Evolutionary conservation across 2,329 filamentous ascomycete genomes (phyloP).

Genomic region (Fusarium virguliforme): DNA sequence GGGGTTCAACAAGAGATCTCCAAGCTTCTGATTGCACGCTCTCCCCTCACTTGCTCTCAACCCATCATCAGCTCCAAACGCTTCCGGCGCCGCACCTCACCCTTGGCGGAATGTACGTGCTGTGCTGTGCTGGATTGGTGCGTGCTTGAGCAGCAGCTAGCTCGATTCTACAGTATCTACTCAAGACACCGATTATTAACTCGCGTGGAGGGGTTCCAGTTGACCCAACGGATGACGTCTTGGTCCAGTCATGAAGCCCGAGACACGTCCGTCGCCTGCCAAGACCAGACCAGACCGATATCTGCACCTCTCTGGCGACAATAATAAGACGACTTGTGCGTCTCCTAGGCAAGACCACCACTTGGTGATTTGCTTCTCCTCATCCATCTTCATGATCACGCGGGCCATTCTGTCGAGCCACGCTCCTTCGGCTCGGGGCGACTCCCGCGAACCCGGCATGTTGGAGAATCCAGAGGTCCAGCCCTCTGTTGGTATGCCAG

Average conservation of each 20-base stretch:
- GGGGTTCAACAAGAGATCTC: constrained; percentile 35
- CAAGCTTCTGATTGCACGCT: constrained; percentile 35
- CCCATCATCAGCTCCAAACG: constrained; percentile 20
- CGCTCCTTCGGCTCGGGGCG: constrained; percentile 37
- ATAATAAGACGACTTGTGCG: constrained; percentile 18
- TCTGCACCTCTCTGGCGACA: constrained; percentile 9
- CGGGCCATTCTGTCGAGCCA: constrained; percentile 13
- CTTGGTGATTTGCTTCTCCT: constrained; percentile 17
- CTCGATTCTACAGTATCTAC: constrained; percentile 1
- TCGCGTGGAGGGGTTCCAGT: background rate
- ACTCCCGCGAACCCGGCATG: constrained; percentile 22
- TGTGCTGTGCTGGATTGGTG: constrained; percentile 2
- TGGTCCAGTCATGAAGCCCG: constrained; percentile 5
- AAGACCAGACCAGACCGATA: constrained; percentile 2
- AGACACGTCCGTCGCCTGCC: constrained; percentile 1
- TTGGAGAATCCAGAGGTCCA: constrained; percentile 12
- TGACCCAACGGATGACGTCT: constrained; percentile 2
- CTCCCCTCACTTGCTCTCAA: constrained; percentile 18
- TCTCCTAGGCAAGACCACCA: constrained; percentile 5
- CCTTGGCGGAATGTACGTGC: constrained; percentile 21
- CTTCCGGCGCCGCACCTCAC: constrained; percentile 27
- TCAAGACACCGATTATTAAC: background rate
- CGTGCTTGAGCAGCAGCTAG: constrained; percentile 8
- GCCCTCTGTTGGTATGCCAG: constrained; percentile 28
- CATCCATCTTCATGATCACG: constrained; percentile 19